Conservation (phyloP, 805 yeast species). For the Yarrowia alimentaria region DNA sequence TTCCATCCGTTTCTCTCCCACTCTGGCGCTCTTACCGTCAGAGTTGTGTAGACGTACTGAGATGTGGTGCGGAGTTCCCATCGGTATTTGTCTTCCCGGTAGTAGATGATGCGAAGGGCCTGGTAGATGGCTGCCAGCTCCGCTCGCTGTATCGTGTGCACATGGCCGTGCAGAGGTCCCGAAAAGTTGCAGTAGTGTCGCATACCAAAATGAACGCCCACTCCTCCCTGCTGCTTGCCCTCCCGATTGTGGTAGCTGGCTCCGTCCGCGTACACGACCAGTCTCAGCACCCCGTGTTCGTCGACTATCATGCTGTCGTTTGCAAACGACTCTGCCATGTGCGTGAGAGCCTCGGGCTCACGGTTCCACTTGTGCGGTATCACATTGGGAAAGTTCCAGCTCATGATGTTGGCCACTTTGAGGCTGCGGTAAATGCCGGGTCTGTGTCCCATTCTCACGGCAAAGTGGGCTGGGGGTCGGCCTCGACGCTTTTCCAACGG, state of each 20-base stretch:
- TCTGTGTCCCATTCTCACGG: conserved; percentile 8
- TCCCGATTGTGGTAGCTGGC: too few relatives aligned
- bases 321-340: too few relatives aligned
- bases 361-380: not conserved
- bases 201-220: conserved; percentile 2
- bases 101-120: not conserved
- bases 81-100: not conserved
- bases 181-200: conserved; percentile 5
- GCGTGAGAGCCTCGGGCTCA: not conserved
- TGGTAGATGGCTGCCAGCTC: not conserved
- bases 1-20: too few relatives aligned
- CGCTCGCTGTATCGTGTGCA: not conserved
- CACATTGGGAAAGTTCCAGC: not conserved
- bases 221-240: too few relatives aligned
- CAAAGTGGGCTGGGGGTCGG: not conserved
- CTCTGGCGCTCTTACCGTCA: too few relatives aligned
- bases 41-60: too few relatives aligned
- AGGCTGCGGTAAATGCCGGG: not conserved
- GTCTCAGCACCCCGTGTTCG: too few relatives aligned
- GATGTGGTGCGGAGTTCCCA: conserved; percentile 5
- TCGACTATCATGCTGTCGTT: too few relatives aligned
- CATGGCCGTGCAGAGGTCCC: not conserved
- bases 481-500: not conserved
- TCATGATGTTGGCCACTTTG: not conserved
- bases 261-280: too few relatives aligned